Percentiles rank a stretch among this genome's conserved stretches.
Conservation (phyloP, 768 basidiomycete genomes). For the Suillus hirtellus region DNA sequence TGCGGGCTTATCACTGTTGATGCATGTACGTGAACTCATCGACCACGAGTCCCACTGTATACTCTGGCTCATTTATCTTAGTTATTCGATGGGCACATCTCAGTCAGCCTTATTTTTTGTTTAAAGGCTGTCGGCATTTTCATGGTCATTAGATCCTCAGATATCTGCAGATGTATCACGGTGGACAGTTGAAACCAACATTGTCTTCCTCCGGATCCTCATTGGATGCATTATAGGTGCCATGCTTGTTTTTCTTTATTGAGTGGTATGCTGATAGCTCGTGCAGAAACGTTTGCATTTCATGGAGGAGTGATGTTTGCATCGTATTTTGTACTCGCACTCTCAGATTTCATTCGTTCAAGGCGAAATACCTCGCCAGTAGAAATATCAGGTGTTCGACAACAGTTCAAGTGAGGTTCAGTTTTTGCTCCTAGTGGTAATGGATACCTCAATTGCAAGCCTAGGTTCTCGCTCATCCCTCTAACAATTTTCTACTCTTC, state of each 20-base stretch:
- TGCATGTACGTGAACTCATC: conserved; percentile 55
- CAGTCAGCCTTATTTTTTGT: conserved; percentile 40
- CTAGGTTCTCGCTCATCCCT: conserved; percentile 67
- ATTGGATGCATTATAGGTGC: conserved; percentile 65
- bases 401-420: conserved; percentile 57
- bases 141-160: conserved; percentile 37
- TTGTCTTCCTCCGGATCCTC: conserved; percentile 57
- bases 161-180: conserved; percentile 39
- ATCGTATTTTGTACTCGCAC: conserved; percentile 51
- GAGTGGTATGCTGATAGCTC: neutral
- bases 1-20: conserved; percentile 60
- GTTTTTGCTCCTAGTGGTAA: neutral
- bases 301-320: conserved; percentile 65
- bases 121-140: conserved; percentile 1
- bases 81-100: conserved; percentile 81
- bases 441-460: neutral
- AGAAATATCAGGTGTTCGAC: conserved; percentile 50
- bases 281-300: conserved; percentile 74
- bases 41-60: conserved; percentile 10
- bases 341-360: conserved; percentile 38
- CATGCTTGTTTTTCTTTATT: conserved; percentile 11
- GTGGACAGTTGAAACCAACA: conserved; percentile 54
- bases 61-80: conserved; percentile 26
- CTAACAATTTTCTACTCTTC: conserved; percentile 84
- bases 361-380: conserved; percentile 22